A percentile compares a stretch with the other conserved stretches of the same genome.
Conservation (phyloP, 306 rosid genomes). For the Medicago truncatula region MtrunA17r5.0-ANR NC_053045.1:28827501-28828000, state of each 20-base stretch:
- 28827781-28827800: no score
- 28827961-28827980: conserved; percentile 11
- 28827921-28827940: not conserved
- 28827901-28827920: not conserved
- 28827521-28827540: not conserved
- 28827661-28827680: not conserved
- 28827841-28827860: no score
- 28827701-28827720: no score
- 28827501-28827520: not conserved
- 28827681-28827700: not conserved
- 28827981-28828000: conserved; percentile 28
- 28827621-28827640: no score
- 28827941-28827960: not conserved
- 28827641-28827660: not conserved
- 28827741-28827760: no score
- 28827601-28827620: not conserved
- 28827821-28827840: no score
- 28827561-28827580: not conserved
- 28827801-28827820: no score
- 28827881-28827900: not conserved
- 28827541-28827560: conserved; percentile 12
- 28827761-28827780: no score
- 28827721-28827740: no score
- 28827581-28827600: conserved; percentile 1
- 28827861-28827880: no score